Conservation (phyloP, 495 filamentous ascomycete genomes). For the Xylaria longipes region DNA sequence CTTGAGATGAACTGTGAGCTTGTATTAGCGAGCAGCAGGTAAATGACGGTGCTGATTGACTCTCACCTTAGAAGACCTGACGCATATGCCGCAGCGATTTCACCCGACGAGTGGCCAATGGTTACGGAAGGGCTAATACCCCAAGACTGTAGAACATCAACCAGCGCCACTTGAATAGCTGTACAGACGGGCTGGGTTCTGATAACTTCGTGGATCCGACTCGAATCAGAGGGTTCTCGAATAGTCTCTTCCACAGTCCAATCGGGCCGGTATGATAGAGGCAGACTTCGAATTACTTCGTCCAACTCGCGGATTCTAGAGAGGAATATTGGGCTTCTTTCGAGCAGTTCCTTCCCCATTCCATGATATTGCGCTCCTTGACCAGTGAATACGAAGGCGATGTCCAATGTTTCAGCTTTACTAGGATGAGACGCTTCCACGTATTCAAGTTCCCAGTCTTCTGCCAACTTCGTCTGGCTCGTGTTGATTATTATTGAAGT, state of each 20-base stretch:
- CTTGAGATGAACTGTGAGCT: conserved; percentile 33
- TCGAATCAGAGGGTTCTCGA: too few relatives aligned
- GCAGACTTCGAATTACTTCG: conserved; percentile 32
- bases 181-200: conserved; percentile 56
- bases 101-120: conserved; percentile 68
- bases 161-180: conserved; percentile 58
- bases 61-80: too few relatives aligned
- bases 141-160: conserved; percentile 57
- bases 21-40: too few relatives aligned
- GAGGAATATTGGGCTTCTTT: conserved; percentile 39
- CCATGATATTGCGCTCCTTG: conserved; percentile 56
- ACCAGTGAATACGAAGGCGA: conserved; percentile 51
- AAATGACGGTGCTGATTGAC: too few relatives aligned
- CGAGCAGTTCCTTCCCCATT: conserved; percentile 59
- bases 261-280: conserved; percentile 21
- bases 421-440: neutral
- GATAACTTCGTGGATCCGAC: conserved; percentile 33
- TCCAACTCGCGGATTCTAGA: conserved; percentile 43
- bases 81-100: conserved; percentile 64
- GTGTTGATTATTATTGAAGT: too few relatives aligned
- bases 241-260: conserved; percentile 27
- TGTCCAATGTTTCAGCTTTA: conserved; percentile 8
- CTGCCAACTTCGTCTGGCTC: too few relatives aligned
- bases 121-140: conserved; percentile 55
- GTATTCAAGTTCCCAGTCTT: too few relatives aligned